Percentiles rank a stretch among this genome's conserved stretches.
phyloP scores from a whole-genome alignment of 495 filamentous ascomycete species.

The Talaromyces stipitatus region DNA sequence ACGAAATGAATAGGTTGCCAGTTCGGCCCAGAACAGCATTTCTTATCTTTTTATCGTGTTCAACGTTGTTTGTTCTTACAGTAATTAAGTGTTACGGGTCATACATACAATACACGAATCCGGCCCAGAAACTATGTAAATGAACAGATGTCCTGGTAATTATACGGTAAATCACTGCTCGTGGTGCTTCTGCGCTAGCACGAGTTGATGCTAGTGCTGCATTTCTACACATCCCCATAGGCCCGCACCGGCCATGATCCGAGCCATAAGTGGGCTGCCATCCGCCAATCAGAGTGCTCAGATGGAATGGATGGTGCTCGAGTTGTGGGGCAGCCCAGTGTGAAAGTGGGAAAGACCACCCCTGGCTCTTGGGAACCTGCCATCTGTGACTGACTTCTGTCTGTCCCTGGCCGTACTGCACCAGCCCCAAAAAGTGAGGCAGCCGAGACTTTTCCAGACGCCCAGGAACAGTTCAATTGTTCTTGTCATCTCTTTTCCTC shows the following conservation, averaged over 20 bases:
- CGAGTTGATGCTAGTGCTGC: not conserved
- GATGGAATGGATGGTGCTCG: not conserved
- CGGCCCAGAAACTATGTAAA: not conserved
- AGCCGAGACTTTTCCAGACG: not conserved
- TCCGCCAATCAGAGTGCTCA: not conserved
- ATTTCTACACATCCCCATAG: not conserved
- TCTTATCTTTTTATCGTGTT: too few relatives aligned
- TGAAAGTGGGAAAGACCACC: constrained; percentile 2
- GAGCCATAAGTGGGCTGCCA: not conserved
- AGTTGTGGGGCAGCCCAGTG: not conserved
- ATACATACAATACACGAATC: not conserved
- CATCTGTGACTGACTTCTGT: not conserved
- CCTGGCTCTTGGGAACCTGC: constrained; percentile 1
- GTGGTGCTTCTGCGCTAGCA: not conserved
- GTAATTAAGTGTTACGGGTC: not conserved
- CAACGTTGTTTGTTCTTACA: too few relatives aligned
- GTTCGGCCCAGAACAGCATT: too few relatives aligned
- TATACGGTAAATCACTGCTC: not conserved
- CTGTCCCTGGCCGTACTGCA: not conserved
- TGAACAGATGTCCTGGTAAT: not conserved
- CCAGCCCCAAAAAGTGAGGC: not conserved
- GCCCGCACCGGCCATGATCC: constrained; percentile 4
- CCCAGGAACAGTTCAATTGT: not conserved
- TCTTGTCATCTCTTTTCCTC: not conserved
- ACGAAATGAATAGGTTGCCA: too few relatives aligned